phyloP scores from a whole-genome alignment of 2,329 filamentous ascomycete genomes.

The Beauveria caledonica region DNA sequence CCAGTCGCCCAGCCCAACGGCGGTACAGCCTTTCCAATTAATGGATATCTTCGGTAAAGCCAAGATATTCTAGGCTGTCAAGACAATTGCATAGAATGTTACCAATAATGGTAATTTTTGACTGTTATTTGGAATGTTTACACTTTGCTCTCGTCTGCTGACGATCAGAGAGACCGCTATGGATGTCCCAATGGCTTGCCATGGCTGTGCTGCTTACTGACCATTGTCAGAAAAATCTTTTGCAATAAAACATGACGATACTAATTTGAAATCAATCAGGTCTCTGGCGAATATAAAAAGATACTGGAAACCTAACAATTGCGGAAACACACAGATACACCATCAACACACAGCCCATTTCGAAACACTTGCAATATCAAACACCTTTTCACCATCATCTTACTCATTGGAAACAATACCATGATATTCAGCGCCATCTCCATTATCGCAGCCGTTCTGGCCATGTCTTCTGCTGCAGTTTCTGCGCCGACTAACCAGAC shows the following conservation, averaged over 20 bases:
- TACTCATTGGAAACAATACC: constrained; percentile 11
- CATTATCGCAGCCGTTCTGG: constrained; percentile 30
- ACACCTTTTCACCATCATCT: neutral
- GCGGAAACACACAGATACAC: neutral
- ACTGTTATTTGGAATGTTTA: neutral
- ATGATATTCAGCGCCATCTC: constrained; percentile 29
- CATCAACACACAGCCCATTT: neutral
- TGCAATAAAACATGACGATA: too few relatives aligned
- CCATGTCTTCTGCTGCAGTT: constrained; percentile 18
- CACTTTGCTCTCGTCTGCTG: neutral
- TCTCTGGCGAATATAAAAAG: constrained; percentile 1
- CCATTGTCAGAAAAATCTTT: neutral
- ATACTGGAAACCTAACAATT: neutral
- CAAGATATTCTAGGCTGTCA: neutral
- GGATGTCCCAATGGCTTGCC: neutral
- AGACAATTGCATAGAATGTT: neutral
- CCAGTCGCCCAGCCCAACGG: neutral
- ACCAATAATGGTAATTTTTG: neutral
- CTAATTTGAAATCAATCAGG: neutral
- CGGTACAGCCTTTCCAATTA: neutral
- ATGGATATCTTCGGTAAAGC: neutral
- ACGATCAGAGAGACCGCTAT: neutral
- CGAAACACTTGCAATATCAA: neutral
- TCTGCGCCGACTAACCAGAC: constrained; percentile 9
- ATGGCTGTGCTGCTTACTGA: constrained; percentile 3